Percentiles rank a stretch among this genome's conserved stretches.
Conservation (phyloP, 2,329 filamentous ascomycete genomes). For the Colletotrichum gloeosporioides region DNA sequence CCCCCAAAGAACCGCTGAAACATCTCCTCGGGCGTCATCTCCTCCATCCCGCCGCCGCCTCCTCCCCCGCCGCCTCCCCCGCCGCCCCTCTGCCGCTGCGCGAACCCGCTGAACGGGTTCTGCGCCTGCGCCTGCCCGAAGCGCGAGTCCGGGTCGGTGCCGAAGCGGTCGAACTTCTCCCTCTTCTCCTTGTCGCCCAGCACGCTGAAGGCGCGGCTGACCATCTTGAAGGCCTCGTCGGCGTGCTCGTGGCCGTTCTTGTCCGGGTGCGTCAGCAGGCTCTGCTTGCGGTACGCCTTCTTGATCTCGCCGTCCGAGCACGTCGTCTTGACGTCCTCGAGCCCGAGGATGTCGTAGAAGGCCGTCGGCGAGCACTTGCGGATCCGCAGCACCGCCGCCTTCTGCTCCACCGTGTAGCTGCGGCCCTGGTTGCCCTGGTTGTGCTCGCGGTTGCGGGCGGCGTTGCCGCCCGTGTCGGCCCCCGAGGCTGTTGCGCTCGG, state of each 20-base stretch:
- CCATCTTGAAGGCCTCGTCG: slow-evolving; percentile 99
- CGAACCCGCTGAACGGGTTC: slow-evolving; percentile 70
- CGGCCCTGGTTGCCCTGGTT: slow-evolving; percentile 79
- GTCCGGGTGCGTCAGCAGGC: slow-evolving; percentile 94
- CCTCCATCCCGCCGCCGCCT: slow-evolving; percentile 79
- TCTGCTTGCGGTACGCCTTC: slow-evolving; percentile 95
- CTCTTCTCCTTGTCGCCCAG: slow-evolving; percentile 94
- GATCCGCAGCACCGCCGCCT: slow-evolving; percentile 88
- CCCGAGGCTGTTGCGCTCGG: slow-evolving; percentile 60
- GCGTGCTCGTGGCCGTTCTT: slow-evolving; percentile 97
- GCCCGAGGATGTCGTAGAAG: slow-evolving; percentile 92
- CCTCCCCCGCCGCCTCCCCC: slow-evolving; percentile 42
- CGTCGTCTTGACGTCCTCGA: slow-evolving; percentile 68
- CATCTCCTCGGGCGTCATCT: slow-evolving; percentile 95
- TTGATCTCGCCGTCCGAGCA: slow-evolving; percentile 88
- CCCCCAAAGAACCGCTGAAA: slow-evolving; percentile 95
- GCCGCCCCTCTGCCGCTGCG: slow-evolving; percentile 43
- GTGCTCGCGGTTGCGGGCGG: slow-evolving; percentile 65
- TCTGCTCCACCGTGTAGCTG: slow-evolving; percentile 87
- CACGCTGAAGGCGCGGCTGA: slow-evolving; percentile 90
- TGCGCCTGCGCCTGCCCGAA: slow-evolving; percentile 71
- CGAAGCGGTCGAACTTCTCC: slow-evolving; percentile 84
- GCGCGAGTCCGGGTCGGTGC: slow-evolving; percentile 89
- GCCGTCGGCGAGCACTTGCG: slow-evolving; percentile 82
- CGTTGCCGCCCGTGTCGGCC: slow-evolving; percentile 49